Conservation (phyloP, 805 yeast genomes). For the Tetrapisispora phaffii region DNA sequence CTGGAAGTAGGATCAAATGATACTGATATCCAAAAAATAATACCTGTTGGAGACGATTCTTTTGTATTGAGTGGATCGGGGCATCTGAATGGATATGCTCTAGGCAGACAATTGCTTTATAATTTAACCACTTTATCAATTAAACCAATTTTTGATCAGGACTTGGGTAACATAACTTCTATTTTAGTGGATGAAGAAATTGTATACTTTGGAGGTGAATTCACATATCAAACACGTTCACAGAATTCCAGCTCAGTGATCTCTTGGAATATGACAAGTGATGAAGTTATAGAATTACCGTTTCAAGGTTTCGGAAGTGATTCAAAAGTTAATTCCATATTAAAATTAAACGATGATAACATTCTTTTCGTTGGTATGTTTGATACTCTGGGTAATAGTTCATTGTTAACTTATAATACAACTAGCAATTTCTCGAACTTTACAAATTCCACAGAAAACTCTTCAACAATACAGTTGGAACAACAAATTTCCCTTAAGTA, state of each 20-base stretch:
- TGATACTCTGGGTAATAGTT: slow-evolving; percentile 44
- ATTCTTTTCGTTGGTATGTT: slow-evolving; percentile 78
- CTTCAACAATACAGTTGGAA: slow-evolving; percentile 38
- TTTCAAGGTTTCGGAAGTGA: slow-evolving; percentile 68
- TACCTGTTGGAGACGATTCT: slow-evolving; percentile 25
- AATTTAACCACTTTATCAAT: slow-evolving; percentile 25
- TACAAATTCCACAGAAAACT: slow-evolving; percentile 21
- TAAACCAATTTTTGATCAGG: slow-evolving; percentile 19
- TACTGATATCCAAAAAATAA: slow-evolving; percentile 16
- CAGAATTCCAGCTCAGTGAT: slow-evolving; percentile 39
- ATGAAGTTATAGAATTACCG: slow-evolving; percentile 39
- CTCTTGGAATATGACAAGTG: slow-evolving; percentile 44
- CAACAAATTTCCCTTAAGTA: slow-evolving; percentile 51
- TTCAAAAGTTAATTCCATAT: slow-evolving; percentile 53
- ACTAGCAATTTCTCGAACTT: slow-evolving; percentile 29
- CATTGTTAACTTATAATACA: slow-evolving; percentile 23
- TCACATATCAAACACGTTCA: slow-evolving; percentile 41
- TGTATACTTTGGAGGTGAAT: slow-evolving; percentile 75
- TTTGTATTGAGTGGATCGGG: slow-evolving; percentile 31
- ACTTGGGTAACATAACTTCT: slow-evolving; percentile 30
- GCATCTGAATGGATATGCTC: slow-evolving; percentile 14
- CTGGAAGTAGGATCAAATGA: slow-evolving; percentile 10
- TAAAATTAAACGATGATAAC: slow-evolving; percentile 37
- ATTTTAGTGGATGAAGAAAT: slow-evolving; percentile 41
- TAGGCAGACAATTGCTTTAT: slow-evolving; percentile 27